Conservation (phyloP, 176 grass and related monocot genomes). For the Rhynchospora tenuis region DNA sequence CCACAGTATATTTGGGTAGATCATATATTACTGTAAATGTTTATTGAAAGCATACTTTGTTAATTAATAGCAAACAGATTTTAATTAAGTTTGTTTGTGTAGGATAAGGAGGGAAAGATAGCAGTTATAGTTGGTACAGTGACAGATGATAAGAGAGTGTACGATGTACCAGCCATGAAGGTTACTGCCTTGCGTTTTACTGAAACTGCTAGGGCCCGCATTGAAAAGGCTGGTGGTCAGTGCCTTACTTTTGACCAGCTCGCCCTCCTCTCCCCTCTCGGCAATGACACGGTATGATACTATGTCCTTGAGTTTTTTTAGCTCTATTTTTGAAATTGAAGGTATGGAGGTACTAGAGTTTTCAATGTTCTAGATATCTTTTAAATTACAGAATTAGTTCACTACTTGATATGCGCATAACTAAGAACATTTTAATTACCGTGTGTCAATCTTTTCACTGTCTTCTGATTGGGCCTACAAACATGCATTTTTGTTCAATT, state of each 20-base stretch:
- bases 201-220: constrained; percentile 73
- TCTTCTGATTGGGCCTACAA: not conserved
- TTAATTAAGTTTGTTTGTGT: not conserved
- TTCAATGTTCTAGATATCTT: not conserved
- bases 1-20: not conserved
- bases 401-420: not conserved
- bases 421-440: not conserved
- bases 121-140: constrained; percentile 81
- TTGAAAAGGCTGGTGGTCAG: constrained; percentile 79
- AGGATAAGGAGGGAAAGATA: constrained; percentile 55
- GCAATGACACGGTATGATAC: constrained; percentile 63
- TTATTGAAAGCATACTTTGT: not conserved
- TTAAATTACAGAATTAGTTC: not conserved
- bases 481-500: not conserved
- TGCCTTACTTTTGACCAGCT: constrained; percentile 94
- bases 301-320: not conserved
- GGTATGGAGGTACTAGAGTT: not conserved
- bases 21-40: not conserved
- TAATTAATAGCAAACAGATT: not conserved
- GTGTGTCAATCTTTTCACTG: not conserved
- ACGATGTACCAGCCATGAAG: constrained; percentile 74
- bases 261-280: constrained; percentile 62
- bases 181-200: constrained; percentile 76
- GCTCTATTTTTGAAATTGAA: not conserved
- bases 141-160: constrained; percentile 82